Base-by-base conservation (phyloP, 176 grass and related monocot species). In the Oryza glaberrima region DNA sequence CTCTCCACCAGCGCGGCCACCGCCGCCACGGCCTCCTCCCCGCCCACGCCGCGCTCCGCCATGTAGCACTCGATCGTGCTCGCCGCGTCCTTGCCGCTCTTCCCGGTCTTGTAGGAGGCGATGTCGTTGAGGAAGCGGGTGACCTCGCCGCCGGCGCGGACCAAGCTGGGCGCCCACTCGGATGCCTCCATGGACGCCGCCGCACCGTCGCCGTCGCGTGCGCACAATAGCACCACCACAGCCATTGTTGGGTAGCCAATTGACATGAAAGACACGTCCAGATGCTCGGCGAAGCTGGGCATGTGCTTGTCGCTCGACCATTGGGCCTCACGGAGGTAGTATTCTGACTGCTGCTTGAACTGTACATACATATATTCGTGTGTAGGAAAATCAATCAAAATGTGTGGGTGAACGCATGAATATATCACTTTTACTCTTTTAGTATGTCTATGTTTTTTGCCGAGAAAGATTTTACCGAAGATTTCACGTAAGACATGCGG, bases 61-160 rank as follows among this genome's bases (percentile, higher is more conserved):
- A 72, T 72, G 22, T 86, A 86, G 34, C 77, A 86, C 6, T 86
- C 85, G 0, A 75, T 69, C 0, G 6, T 9, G 60, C 70, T 86
- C 0, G 34, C 28, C 34, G 44, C 6, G 45, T 86, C 77, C 46
- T 75, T 81, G 32, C n/a, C 75, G 77, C 75, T 75, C 77, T 75
- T 81, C 46, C 70, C 45, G 28, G 34, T 40, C 82, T 66, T 76
- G 45, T 90, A 77, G 3, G 71, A 32, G 1, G 73, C 51, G 9
- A 86, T 60, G 19, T 87, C 84, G 9, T 90, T 86, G 17, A 56
- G 84, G 79, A 85, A 90, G 9, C 88, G 76, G 1, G 65, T 30
- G 9, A 87, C 25, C 44, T 64, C 70, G 5, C 48, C 45, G 7
- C 73, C 76, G 7, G 67, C 66, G 3, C 15, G n/a, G 14, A 83